Base-by-base conservation (phyloP, 1,139 yeast genomes). In the Suhomyces yuchorum region DNA sequence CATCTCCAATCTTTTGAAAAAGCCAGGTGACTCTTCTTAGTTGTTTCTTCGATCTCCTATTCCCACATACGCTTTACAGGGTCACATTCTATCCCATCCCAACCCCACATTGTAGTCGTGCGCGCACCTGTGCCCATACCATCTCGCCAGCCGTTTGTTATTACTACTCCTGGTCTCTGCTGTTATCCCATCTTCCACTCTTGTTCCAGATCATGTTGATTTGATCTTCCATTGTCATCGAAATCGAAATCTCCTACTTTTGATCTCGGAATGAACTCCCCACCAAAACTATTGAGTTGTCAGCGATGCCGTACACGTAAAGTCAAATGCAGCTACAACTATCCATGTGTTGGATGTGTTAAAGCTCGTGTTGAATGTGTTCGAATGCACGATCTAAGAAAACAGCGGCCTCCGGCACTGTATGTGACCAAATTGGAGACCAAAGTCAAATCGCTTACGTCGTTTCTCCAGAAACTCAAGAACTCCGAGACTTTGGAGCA, bases 281-380 rank as follows among this genome's bases (percentile, higher is more conserved):
- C 45, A 22, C 45, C 43, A 30, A 56, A 54, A 43, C 45, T 56
- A 9, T 57, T 62, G 36, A 66, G 72, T 42, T 80, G 85, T 57
- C 75, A 73, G 55, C 60, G 80, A 43, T 81, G 85, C 57, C 67
- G 85, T 18, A 54, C 66, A n/a, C 69, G 81, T 43, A 77, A 81
- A 56, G 79, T 80, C 53, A 79, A 78, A 59, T 82, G 87, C 59
- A 75, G 78, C 55, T 66, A 71, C 46, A 72, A 70, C 8, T 63
- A 60, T 44, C 86, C 86, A 0, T 82, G 87, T 55, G 65, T 72
- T 20, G 71, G 71, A 43, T 82, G 87, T 59, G 59, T 62, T 19
- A 72, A 71, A 49, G 66, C 74, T 6, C 68, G 70, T 3, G 67
- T 73, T 12, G 78, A 75, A 41, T 82, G 87, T 59, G 67, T 78